Evolutionary conservation across 495 filamentous ascomycete genomes (phyloP).

Genomic region (Aspergillus bridgeri): DNA sequence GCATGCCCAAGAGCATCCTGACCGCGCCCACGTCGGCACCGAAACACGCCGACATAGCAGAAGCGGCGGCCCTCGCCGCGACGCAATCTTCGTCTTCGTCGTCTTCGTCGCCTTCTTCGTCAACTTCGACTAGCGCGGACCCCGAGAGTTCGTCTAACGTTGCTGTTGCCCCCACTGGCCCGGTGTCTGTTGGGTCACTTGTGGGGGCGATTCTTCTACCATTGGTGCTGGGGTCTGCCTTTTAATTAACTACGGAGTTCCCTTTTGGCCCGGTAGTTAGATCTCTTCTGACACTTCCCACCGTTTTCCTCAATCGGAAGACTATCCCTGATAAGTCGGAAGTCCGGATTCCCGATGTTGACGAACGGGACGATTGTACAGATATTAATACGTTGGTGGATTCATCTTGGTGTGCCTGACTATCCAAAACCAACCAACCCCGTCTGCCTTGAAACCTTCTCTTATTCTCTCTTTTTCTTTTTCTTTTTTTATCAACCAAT

Average conservation of each 20-base stretch:
- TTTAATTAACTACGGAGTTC: background rate
- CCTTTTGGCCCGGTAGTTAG: background rate
- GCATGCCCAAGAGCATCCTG: slow-evolving; percentile 11
- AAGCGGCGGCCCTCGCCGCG: background rate
- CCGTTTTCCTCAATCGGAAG: background rate
- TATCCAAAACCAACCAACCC: background rate
- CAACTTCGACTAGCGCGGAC: background rate
- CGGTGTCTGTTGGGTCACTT: background rate
- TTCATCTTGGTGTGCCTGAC: background rate
- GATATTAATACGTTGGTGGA: background rate
- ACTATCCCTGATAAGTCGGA: no score
- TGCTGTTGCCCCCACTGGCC: background rate
- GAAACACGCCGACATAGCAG: background rate
- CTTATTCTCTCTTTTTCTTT: background rate
- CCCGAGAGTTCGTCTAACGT: background rate
- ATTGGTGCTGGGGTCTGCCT: background rate
- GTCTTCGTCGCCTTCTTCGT: background rate
- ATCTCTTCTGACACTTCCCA: background rate
- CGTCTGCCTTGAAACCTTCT: background rate
- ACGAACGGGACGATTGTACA: background rate
- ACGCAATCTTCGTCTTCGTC: background rate
- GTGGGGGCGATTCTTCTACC: background rate
- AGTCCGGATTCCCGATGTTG: background rate
- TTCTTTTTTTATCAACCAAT: background rate
- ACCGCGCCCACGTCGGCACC: background rate